Evolutionary conservation across 23 red algal genomes (phyloP), one percentile per base, ranked within the genome.

Genomic region (Gracilariopsis chorda): DNA sequence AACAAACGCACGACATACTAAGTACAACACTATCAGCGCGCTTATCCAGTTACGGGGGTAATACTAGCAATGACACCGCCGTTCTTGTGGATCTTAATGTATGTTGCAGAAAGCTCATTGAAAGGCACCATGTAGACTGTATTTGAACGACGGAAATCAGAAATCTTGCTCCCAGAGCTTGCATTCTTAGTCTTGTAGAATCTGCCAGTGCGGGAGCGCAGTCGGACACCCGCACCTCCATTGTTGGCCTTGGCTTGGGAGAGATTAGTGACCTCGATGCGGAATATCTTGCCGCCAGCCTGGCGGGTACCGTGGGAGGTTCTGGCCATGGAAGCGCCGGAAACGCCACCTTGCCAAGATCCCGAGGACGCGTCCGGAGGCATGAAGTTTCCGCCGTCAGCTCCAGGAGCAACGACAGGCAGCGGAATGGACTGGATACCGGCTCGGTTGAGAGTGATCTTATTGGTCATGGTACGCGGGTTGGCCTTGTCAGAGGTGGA

Each of bases 41-140:
- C 2, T 24, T 73, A 73, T 46, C 67, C 67, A 35, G 67, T 45
- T 20, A 95, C 72, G 10, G 93, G 93, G n/a, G 93, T 95, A 53
- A 95, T 95, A 39, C 74, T 83, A 27, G 88, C 90, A 86, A 98
- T 98, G 17, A 56, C 88, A 16, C 95, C 95, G 14, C 95, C 95
- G 51, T 88, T 83, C 84, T 92, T 90, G 87, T 92, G 87, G 69
- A 98, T 98, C 72, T 91, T 77, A 17, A 91, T 69, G 71, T 89
- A 94, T 7, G 77, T 90, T 11, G 70, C 80, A 2, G 82, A 78
- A 32, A 98, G 82, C 95, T 98, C 92, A 57, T 51, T 59, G 33
- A 85, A 91, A 27, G 90, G 87, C 24, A 94, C 85, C 10, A 98
- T 14, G 60, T 92, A 94, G 42, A 85, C 85, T 37, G 84, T 43